These are phyloP conservation scores for Allantophomopsis lycopodina DNA, from an alignment of 2,329 filamentous ascomycete genomes.

Conservation along the genomic window DNA sequence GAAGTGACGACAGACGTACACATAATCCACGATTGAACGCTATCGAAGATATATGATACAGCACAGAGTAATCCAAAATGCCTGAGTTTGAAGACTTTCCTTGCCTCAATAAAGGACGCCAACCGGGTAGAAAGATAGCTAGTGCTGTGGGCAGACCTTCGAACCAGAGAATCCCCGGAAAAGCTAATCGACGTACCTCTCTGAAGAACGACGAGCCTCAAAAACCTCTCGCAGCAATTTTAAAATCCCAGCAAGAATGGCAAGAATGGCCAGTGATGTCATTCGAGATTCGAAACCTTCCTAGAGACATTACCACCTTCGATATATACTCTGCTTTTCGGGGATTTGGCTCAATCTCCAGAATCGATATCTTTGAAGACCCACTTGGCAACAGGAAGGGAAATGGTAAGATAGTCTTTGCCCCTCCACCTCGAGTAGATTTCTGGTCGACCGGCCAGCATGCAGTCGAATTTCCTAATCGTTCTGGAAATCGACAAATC, in stretches of 20 bases:
- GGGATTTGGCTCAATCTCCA: conserved; percentile 34
- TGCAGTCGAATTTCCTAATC: conserved; percentile 10
- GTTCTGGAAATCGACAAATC: conserved; percentile 3
- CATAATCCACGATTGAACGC: no score
- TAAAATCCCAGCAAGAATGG: conserved; percentile 15
- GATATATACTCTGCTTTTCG: conserved; percentile 38
- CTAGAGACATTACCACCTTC: conserved; percentile 20
- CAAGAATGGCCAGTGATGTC: conserved; percentile 17
- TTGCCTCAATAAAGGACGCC: no score
- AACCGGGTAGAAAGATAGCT: no score
- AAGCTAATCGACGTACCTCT: background rate
- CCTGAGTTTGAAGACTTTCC: no score
- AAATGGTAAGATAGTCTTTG: conserved; percentile 38
- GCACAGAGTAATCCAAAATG: no score
- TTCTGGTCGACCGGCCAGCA: conserved; percentile 32
- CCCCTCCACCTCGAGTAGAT: conserved; percentile 33
- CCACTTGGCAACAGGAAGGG: conserved; percentile 22
- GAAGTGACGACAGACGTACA: no score
- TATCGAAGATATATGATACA: no score
- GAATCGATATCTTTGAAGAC: conserved; percentile 40
- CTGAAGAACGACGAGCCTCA: background rate
- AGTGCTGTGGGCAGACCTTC: no score
- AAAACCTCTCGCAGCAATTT: background rate
- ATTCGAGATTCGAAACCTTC: conserved; percentile 16
- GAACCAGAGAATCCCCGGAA: no score